Conservation (phyloP, 805 yeast genomes). For the Schizosaccharomyces octosporus region DNA sequence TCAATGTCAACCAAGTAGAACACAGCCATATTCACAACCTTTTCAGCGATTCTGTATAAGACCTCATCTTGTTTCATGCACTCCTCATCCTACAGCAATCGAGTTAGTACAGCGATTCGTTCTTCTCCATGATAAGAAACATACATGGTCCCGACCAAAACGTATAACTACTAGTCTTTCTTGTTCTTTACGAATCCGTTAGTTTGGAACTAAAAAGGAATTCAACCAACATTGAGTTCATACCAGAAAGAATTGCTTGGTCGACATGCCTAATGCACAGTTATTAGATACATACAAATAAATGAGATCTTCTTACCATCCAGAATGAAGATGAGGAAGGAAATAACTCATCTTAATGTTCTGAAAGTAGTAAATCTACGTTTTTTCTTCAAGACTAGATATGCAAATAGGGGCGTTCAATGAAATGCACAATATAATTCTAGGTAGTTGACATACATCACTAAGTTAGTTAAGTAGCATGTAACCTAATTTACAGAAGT, state of each 20-base stretch:
- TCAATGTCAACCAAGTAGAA: slow-evolving; percentile 73
- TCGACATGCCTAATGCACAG: slow-evolving; percentile 48
- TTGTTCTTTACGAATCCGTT: slow-evolving; percentile 28
- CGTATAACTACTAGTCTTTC: slow-evolving; percentile 69
- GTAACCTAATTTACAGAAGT: too few species aligned
- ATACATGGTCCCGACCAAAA: slow-evolving; percentile 47
- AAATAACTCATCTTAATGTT: neutral
- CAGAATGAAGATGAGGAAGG: slow-evolving; percentile 1
- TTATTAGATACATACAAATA: neutral
- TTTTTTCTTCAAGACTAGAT: neutral
- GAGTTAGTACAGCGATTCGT: neutral
- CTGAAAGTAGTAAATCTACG: neutral
- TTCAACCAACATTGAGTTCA: neutral
- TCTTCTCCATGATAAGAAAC: neutral
- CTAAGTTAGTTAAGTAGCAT: too few species aligned
- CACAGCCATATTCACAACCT: slow-evolving; percentile 66
- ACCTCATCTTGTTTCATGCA: slow-evolving; percentile 84
- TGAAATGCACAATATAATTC: too few species aligned
- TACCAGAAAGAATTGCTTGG: slow-evolving; percentile 62
- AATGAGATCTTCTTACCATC: neutral
- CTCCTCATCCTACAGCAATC: slow-evolving; percentile 23
- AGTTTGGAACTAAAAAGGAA: neutral
- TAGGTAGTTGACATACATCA: too few species aligned
- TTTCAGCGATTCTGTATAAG: slow-evolving; percentile 53
- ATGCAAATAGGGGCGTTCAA: too few species aligned